Conservation (phyloP, 1,284 basidiomycete genomes). For the Marasmius tenuissimus region DNA sequence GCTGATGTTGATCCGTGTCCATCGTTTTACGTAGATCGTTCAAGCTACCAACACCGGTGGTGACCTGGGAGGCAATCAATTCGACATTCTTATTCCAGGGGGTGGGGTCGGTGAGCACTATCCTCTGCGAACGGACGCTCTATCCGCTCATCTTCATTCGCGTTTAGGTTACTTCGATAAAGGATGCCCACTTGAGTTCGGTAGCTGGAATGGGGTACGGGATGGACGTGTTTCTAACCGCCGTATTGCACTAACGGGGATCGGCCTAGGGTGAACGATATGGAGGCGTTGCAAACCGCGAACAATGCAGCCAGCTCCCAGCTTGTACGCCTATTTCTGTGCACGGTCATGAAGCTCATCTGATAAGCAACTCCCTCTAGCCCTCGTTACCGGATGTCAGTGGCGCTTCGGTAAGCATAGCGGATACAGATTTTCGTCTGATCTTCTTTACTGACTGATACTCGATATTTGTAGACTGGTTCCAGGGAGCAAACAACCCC, state of each 20-base stretch:
- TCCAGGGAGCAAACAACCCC: slow-evolving; percentile 18
- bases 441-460: background rate
- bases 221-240: background rate
- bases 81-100: slow-evolving; percentile 18
- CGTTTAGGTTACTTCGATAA: slow-evolving; percentile 11
- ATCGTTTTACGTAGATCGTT: slow-evolving; percentile 4
- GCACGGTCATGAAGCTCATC: background rate
- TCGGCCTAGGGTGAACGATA: slow-evolving; percentile 10
- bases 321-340: background rate
- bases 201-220: slow-evolving; percentile 17
- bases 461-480: slow-evolving; percentile 12
- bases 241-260: background rate
- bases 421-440: background rate
- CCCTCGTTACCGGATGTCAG: slow-evolving; percentile 11
- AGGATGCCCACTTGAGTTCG: slow-evolving; percentile 17
- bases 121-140: no score
- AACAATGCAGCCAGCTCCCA: slow-evolving; percentile 16
- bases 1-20: background rate
- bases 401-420: slow-evolving; percentile 16
- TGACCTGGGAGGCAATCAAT: slow-evolving; percentile 17
- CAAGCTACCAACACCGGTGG: slow-evolving; percentile 20
- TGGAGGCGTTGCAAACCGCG: slow-evolving; percentile 15
- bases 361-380: slow-evolving; percentile 2
- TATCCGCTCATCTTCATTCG: no score
- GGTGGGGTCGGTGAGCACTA: slow-evolving; percentile 14